Evolutionary conservation across 257 asterid genomes (phyloP), one percentile per base, ranked within the genome.

Genomic region (Solanum lycopersicoides): DNA sequence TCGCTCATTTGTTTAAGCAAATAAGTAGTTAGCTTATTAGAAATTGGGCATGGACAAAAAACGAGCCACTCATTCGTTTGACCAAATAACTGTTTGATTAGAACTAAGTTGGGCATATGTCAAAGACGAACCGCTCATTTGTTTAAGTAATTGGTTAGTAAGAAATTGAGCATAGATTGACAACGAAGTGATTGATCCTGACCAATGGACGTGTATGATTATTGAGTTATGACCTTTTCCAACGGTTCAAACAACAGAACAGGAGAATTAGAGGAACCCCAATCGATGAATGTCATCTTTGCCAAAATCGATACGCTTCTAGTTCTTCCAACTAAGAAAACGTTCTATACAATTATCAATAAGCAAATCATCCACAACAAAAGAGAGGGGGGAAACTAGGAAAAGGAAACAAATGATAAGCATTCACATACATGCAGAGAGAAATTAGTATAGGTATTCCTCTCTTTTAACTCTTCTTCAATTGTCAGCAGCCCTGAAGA

Each of bases 401-500:
- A 47, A 47, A 77, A 14, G 41, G 16, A 0, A 25, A 45, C 3
- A 7, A 14, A 23, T 42, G 12, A 82, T 34, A 30, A 2, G 35
- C 45, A 32, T 50, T 6, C 69, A 82, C 63, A 18, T 18, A 53
- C 12, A 32, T 3, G 44, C 30, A 3, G 68, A 80, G 41, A 80
- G 18, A 82, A 20, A 47, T 9, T 47, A 3, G 30, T 47, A 80
- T 3, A 32, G 63, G 4, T 18, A 11, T 12, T 80, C 15, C 68
- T 16, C 23, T 72, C 85, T 86, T 86, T 77, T 87, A 89, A 86
- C 8, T 72, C 85, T 86, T 71, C 83, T 86, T 71, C 83, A 89
- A 83, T 7, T 74, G n/a, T 91, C 89, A n/a, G 89, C 90, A 41
- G 92, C 92, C 68, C 87, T 65, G 74, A 93, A 82, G 63, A 90